These are phyloP conservation scores for Dictyophora rubrovolvata DNA, from an alignment of 768 basidiomycete species.

Conservation along the genomic window DNA sequence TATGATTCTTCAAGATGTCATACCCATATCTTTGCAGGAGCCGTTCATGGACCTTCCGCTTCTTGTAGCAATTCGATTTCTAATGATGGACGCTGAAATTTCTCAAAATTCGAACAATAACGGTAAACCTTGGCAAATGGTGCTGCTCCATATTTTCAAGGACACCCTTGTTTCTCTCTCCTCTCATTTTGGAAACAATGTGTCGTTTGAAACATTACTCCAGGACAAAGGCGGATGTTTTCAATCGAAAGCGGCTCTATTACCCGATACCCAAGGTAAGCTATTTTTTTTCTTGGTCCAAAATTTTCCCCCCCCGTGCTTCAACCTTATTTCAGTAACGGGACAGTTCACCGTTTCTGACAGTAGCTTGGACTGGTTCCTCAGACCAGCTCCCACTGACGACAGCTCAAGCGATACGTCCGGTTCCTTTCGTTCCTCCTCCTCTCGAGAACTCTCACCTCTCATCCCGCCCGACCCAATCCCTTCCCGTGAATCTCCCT, in stretches of 20 bases:
- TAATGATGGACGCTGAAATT: neutral
- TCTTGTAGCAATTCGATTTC: neutral
- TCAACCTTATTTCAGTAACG: neutral
- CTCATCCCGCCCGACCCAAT: neutral
- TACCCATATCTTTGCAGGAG: neutral
- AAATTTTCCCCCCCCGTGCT: neutral
- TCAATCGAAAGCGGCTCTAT: neutral
- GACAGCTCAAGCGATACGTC: slow-evolving; percentile 4
- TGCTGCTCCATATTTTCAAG: neutral
- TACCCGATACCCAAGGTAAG: neutral
- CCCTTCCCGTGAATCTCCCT: neutral
- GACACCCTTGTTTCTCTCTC: neutral
- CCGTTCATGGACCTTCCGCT: slow-evolving; percentile 9
- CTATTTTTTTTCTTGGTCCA: neutral
- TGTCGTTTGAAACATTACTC: neutral
- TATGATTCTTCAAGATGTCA: neutral
- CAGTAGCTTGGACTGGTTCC: neutral
- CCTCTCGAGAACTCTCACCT: slow-evolving; percentile 7
- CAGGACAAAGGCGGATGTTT: neutral
- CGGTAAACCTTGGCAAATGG: neutral
- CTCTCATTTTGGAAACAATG: neutral
- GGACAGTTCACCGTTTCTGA: slow-evolving; percentile 2
- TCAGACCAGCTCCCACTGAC: slow-evolving; percentile 1
- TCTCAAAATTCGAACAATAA: neutral
- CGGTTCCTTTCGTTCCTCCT: slow-evolving; percentile 5